These are phyloP conservation scores for Candida ulmi DNA, from an alignment of 805 yeast species.

Conservation along the genomic window DNA sequence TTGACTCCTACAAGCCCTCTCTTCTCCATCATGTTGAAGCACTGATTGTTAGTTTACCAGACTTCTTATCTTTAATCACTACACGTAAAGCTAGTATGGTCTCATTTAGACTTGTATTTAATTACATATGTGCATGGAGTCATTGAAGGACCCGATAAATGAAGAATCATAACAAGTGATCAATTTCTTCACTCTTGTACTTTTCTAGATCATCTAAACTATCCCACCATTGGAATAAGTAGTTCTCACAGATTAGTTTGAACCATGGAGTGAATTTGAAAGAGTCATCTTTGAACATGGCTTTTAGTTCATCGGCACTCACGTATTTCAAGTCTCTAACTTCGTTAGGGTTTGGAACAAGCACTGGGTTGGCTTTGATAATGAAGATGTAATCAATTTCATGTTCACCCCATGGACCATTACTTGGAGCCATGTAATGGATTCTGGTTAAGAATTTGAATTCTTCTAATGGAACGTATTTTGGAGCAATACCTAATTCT, in stretches of 20 bases:
- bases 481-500: slow-evolving; percentile 76
- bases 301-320: slow-evolving; percentile 54
- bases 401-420: slow-evolving; percentile 93
- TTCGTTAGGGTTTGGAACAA: slow-evolving; percentile 70
- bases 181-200: slow-evolving; percentile 35
- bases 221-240: slow-evolving; percentile 93
- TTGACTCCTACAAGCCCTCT: too few species aligned
- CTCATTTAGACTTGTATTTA: too few species aligned
- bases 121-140: too few species aligned
- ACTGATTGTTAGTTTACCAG: too few species aligned
- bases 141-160: too few species aligned
- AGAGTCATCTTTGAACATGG: slow-evolving; percentile 66
- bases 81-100: too few species aligned
- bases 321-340: slow-evolving; percentile 81
- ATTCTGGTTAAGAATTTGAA: slow-evolving; percentile 88
- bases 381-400: slow-evolving; percentile 93
- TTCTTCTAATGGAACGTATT: slow-evolving; percentile 53
- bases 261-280: slow-evolving; percentile 96
- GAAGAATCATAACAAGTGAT: slow-evolving; percentile 16
- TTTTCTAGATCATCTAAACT: slow-evolving; percentile 52
- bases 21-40: too few species aligned
- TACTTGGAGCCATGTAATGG: slow-evolving; percentile 85
- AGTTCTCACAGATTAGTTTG: slow-evolving; percentile 87
- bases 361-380: slow-evolving; percentile 48
- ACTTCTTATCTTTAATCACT: too few species aligned